A percentile compares a stretch with the other conserved stretches of the same genome.
Conservation (phyloP, 2,329 filamentous ascomycete species). For the Aspergillus calidoustus region DNA sequence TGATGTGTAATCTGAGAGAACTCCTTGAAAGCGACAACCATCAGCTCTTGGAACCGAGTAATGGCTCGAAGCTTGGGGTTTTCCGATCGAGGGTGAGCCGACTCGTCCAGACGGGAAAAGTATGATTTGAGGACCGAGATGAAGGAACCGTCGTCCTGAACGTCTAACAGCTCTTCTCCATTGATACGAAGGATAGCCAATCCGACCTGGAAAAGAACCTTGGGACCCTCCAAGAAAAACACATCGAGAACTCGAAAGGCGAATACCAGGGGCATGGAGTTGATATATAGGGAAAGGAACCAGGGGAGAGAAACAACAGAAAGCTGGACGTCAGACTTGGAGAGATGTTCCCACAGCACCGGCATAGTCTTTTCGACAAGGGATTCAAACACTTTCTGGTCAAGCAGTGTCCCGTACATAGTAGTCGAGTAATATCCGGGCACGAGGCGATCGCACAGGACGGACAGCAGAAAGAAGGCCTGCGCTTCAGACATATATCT, state of each 20-base stretch:
- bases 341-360: conserved; percentile 96
- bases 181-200: conserved; percentile 97
- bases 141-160: conserved; percentile 91
- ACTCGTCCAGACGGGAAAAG: conserved; percentile 91
- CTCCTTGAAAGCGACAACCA: conserved; percentile 99
- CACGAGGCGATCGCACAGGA: conserved; percentile 88
- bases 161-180: conserved; percentile 91
- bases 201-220: conserved; percentile 95
- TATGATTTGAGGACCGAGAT: conserved; percentile 96
- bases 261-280: conserved; percentile 98
- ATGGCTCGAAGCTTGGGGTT: conserved; percentile 93
- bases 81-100: conserved; percentile 91
- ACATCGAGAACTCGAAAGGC: conserved; percentile 96
- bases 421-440: conserved; percentile 98
- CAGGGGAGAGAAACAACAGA: conserved; percentile 96
- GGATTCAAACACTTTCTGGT: conserved; percentile 96
- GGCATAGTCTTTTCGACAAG: conserved; percentile 99
- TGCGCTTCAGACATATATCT: conserved; percentile 95
- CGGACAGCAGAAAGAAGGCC: conserved; percentile 90
- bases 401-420: conserved; percentile 97
- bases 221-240: conserved; percentile 97
- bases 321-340: conserved; percentile 93
- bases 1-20: conserved; percentile 94
- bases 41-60: conserved; percentile 94
- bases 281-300: conserved; percentile 98